phyloP scores from a whole-genome alignment of 2,329 filamentous ascomycete species.

The Colletotrichum abscissum region DNA sequence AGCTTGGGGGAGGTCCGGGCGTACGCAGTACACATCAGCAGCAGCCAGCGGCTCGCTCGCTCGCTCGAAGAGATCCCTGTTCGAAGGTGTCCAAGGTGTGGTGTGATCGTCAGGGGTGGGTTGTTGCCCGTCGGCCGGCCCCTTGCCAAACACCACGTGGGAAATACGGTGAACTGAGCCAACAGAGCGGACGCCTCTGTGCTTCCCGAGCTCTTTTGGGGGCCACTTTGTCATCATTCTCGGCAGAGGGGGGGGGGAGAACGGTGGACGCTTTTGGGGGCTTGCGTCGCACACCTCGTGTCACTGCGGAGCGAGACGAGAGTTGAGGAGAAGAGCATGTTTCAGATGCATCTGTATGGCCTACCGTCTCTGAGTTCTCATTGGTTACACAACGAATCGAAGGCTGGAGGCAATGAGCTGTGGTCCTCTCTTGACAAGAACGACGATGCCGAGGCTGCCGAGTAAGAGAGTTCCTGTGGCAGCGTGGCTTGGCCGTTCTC shows the following conservation, averaged over 20 bases:
- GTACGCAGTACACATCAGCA: not conserved
- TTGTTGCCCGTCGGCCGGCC: conserved; percentile 19
- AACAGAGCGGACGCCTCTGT: conserved; percentile 2
- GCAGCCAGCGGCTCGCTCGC: not conserved
- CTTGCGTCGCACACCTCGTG: conserved; percentile 27
- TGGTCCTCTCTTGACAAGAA: conserved; percentile 1
- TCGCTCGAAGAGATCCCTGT: conserved; percentile 20
- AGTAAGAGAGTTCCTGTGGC: not conserved
- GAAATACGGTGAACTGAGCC: conserved; percentile 20
- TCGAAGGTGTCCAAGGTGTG: not conserved
- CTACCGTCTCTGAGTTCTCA: not conserved
- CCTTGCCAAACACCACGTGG: conserved; percentile 32
- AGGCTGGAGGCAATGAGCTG: not conserved
- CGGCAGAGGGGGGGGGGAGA: not conserved
- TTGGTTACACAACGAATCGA: conserved; percentile 19
- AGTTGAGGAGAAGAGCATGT: conserved; percentile 19
- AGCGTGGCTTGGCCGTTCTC: conserved; percentile 1
- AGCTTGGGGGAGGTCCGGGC: conserved; percentile 3
- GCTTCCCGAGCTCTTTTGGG: not conserved
- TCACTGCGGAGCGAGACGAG: conserved; percentile 26
- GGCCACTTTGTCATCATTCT: conserved; percentile 12
- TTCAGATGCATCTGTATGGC: conserved; percentile 29
- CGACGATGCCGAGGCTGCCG: conserved; percentile 22
- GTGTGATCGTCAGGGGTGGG: conserved; percentile 34
- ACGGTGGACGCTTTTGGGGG: not conserved